These are phyloP conservation scores for Vaccinium corymbosum DNA, from an alignment of 148 eudicot genomes.

Conservation along the genomic window DNA sequence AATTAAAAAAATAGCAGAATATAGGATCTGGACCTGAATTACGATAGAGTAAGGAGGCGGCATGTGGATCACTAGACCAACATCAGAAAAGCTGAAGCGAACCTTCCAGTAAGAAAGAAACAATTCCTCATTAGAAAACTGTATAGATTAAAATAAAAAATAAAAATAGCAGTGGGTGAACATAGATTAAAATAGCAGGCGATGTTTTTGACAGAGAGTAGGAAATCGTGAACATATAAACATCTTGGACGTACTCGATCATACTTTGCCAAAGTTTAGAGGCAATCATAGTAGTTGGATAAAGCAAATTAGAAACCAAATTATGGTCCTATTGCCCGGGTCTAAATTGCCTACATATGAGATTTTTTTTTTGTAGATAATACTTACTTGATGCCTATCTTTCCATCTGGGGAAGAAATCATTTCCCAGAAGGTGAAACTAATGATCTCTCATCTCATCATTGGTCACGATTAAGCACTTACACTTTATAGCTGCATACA, in stretches of 20 bases:
- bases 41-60: slow-evolving; percentile 91
- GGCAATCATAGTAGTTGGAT: slow-evolving; percentile 1
- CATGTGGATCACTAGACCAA: slow-evolving; percentile 76
- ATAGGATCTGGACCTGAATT: slow-evolving; percentile 56
- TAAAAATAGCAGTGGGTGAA: neutral
- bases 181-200: neutral
- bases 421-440: slow-evolving; percentile 76
- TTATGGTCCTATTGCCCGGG: neutral
- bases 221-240: neutral
- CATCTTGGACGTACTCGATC: neutral
- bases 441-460: slow-evolving; percentile 95
- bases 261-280: neutral
- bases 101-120: slow-evolving; percentile 46
- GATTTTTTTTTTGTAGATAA: neutral
- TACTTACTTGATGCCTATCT: slow-evolving; percentile 87
- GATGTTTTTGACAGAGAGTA: neutral
- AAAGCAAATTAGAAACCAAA: slow-evolving; percentile 12
- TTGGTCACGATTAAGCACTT: slow-evolving; percentile 79
- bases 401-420: slow-evolving; percentile 94
- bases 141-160: neutral
- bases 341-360: neutral
- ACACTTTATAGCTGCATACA: slow-evolving; percentile 85
- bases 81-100: slow-evolving; percentile 67
- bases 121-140: slow-evolving; percentile 8
- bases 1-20: neutral